phyloP scores from a whole-genome alignment of 176 grass and related monocot genomes.

The Thalia dealbata region DNA sequence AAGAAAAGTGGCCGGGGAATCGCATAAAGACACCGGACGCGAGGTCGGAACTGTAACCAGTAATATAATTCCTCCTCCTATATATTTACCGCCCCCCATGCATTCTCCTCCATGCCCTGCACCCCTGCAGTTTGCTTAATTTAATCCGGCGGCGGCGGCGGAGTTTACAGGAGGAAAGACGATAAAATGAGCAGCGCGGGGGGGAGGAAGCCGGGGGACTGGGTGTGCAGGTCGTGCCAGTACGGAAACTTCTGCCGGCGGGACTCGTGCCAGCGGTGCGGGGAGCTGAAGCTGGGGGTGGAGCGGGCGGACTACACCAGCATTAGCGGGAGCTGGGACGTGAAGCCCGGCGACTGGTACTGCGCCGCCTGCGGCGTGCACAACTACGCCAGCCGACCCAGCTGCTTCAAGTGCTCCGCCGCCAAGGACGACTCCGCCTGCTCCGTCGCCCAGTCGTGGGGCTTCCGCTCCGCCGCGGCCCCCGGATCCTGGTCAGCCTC shows the following conservation, averaged over 20 bases:
- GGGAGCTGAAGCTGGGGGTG: conserved; percentile 14
- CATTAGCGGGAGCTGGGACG: conserved; percentile 10
- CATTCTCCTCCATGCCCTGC: no score
- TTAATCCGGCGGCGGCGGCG: not conserved
- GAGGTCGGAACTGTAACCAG: not conserved
- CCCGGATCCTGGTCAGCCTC: conserved; percentile 26
- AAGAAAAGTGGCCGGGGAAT: not conserved
- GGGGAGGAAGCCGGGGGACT: conserved; percentile 87
- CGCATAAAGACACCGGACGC: conserved; percentile 3
- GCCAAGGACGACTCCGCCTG: conserved; percentile 32
- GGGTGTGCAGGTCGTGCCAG: conserved; percentile 77
- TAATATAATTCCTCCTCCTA: not conserved
- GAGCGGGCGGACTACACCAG: conserved; percentile 19
- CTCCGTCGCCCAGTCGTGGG: conserved; percentile 34
- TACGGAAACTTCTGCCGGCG: conserved; percentile 90
- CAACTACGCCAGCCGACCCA: conserved; percentile 85
- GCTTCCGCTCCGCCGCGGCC: conserved; percentile 14
- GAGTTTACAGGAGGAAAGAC: not conserved
- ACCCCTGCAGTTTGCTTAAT: no score
- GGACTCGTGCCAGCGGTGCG: conserved; percentile 79
- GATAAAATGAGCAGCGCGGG: conserved; percentile 19
- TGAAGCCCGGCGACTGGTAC: conserved; percentile 77
- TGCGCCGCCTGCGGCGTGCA: conserved; percentile 75
- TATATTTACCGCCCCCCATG: not conserved
- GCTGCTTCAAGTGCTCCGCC: conserved; percentile 71